Evolutionary conservation across 768 basidiomycete genomes (phyloP).

Genomic region (Pisolithus marmoratus): DNA sequence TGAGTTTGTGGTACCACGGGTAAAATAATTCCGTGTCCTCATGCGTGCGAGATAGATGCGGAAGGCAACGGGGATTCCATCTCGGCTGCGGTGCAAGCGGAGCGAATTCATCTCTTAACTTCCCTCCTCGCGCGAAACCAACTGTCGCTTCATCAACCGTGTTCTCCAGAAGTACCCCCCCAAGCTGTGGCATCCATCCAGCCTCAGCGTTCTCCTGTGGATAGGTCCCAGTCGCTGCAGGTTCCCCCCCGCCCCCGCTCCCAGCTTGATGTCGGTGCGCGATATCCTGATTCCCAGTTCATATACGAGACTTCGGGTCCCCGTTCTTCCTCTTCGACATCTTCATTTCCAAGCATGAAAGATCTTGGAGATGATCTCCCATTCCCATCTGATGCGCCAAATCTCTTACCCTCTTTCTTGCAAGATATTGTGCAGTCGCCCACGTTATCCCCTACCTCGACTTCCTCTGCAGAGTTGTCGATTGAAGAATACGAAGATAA

Average conservation of each 20-base stretch:
- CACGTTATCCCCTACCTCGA: slow-evolving; percentile 57
- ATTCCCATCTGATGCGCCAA: slow-evolving; percentile 34
- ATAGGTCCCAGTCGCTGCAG: slow-evolving; percentile 29
- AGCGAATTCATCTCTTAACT: slow-evolving; percentile 75
- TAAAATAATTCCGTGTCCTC: not conserved
- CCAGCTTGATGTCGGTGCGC: slow-evolving; percentile 42
- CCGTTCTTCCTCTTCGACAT: slow-evolving; percentile 36
- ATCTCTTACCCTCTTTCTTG: slow-evolving; percentile 71
- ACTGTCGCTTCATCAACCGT: slow-evolving; percentile 18
- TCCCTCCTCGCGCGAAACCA: slow-evolving; percentile 63
- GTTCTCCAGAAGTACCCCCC: slow-evolving; percentile 24
- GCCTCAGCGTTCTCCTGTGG: slow-evolving; percentile 34
- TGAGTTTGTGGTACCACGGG: slow-evolving; percentile 30
- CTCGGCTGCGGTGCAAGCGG: slow-evolving; percentile 78
- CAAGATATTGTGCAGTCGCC: slow-evolving; percentile 70
- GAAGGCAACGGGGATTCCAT: slow-evolving; percentile 88
- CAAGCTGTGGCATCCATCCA: slow-evolving; percentile 46
- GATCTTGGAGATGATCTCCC: slow-evolving; percentile 17
- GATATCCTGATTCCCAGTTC: slow-evolving; percentile 40
- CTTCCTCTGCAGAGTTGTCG: slow-evolving; percentile 62
- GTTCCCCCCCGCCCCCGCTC: slow-evolving; percentile 46
- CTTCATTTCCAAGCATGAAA: slow-evolving; percentile 27
- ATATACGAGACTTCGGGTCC: slow-evolving; percentile 66
- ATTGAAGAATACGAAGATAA: slow-evolving; percentile 50
- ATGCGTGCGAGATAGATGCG: slow-evolving; percentile 46